Evolutionary conservation across 2,329 filamentous ascomycete species (phyloP).

Genomic region (Colletotrichum zoysiae): DNA sequence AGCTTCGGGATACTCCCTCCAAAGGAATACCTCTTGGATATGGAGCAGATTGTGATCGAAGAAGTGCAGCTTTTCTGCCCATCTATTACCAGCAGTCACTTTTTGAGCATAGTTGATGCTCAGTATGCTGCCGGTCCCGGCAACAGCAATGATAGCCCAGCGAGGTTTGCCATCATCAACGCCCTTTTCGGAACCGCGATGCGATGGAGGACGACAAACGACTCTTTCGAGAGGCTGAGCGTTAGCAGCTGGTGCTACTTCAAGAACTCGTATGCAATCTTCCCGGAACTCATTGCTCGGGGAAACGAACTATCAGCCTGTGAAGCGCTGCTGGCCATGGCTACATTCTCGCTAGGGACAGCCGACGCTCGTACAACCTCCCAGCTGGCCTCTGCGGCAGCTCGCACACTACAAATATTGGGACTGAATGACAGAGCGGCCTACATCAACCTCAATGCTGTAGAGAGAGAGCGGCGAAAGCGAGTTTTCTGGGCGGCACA

Average conservation of each 20-base stretch:
- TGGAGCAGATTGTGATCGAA: slow-evolving; percentile 21
- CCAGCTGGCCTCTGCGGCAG: slow-evolving; percentile 24
- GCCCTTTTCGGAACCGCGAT: slow-evolving; percentile 24
- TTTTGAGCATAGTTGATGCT: slow-evolving; percentile 3
- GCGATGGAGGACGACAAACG: slow-evolving; percentile 29
- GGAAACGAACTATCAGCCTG: slow-evolving; percentile 7
- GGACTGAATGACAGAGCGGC: slow-evolving; percentile 23
- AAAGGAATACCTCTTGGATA: slow-evolving; percentile 15
- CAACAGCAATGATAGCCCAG: background rate
- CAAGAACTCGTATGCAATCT: slow-evolving; percentile 36
- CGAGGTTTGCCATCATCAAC: slow-evolving; percentile 25
- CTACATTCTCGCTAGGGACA: slow-evolving; percentile 27
- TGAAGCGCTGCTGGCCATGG: slow-evolving; percentile 33
- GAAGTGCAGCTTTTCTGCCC: slow-evolving; percentile 30
- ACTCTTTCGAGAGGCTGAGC: slow-evolving; percentile 21
- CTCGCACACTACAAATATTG: slow-evolving; percentile 10
- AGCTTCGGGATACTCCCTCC: slow-evolving; percentile 18
- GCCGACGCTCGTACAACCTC: slow-evolving; percentile 21
- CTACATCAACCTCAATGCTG: background rate
- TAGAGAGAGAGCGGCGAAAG: background rate
- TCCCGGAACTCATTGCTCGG: slow-evolving; percentile 24
- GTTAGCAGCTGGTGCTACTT: slow-evolving; percentile 26
- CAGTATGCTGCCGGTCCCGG: slow-evolving; percentile 12
- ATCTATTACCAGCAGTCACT: slow-evolving; percentile 6
- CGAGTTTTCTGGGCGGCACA: slow-evolving; percentile 32